phyloP scores from a whole-genome alignment of 1,139 yeast genomes.

The Suhomyces guaymorum region DNA sequence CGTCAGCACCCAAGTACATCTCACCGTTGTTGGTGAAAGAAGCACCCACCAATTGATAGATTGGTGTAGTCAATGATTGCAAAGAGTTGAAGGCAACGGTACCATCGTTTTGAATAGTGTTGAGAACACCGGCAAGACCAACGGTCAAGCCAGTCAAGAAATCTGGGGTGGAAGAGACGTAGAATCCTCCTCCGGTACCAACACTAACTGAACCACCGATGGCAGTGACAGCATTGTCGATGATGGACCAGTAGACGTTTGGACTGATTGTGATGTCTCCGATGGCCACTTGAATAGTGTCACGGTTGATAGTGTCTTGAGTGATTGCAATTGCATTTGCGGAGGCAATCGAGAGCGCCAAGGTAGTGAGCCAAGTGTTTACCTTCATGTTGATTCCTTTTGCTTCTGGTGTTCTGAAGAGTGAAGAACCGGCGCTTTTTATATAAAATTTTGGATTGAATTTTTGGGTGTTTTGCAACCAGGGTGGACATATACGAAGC shows the following conservation, averaged over 20 bases:
- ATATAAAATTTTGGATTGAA: too few species aligned
- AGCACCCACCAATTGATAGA: conserved; percentile 12
- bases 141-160: conserved; percentile 14
- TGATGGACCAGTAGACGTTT: conserved; percentile 17
- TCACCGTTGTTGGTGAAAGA: conserved; percentile 17
- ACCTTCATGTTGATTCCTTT: too few species aligned
- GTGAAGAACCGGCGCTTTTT: too few species aligned
- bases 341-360: too few species aligned
- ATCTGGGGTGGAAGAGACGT: conserved; percentile 12
- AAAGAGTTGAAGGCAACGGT: conserved; percentile 15
- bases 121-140: conserved; percentile 11
- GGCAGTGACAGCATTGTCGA: conserved; percentile 15
- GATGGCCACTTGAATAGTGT: conserved; percentile 8
- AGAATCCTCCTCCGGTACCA: conserved; percentile 16
- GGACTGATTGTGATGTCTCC: conserved; percentile 15
- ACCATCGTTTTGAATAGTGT: conserved; percentile 15
- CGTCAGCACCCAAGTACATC: conserved; percentile 15
- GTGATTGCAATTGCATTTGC: conserved; percentile 3
- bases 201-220: conserved; percentile 16
- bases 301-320: conserved; percentile 2
- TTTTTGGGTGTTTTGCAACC: too few species aligned
- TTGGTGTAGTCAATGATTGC: conserved; percentile 12
- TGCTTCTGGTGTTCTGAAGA: too few species aligned
- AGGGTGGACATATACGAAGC: too few species aligned
- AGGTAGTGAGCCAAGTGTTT: too few species aligned